Conservation (phyloP, 2,329 filamentous ascomycete genomes). For the Talaromyces pinophilus region DNA sequence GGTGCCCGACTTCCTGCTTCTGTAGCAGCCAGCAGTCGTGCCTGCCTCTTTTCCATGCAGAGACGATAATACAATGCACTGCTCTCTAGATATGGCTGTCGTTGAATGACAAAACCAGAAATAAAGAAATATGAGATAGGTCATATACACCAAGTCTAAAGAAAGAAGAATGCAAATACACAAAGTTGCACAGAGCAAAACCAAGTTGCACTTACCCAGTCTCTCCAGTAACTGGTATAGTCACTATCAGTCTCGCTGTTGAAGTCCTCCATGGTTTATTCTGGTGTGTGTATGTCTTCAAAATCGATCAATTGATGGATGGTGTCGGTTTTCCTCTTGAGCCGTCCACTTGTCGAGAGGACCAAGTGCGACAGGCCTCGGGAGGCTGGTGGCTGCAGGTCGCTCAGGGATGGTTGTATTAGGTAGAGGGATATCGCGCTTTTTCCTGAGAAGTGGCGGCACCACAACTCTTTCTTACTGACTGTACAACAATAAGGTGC, state of each 20-base stretch:
- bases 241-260: constrained; percentile 97
- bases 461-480: background rate
- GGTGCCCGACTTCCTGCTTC: constrained; percentile 5
- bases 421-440: background rate
- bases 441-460: background rate
- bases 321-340: background rate
- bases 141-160: background rate
- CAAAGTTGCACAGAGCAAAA: constrained; percentile 16
- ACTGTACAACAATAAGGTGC: background rate
- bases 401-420: background rate
- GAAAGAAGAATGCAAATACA: constrained; percentile 2
- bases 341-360: constrained; percentile 23
- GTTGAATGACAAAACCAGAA: background rate
- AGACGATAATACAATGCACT: background rate
- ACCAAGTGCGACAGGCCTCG: constrained; percentile 24
- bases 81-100: background rate
- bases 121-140: constrained; percentile 1
- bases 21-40: background rate
- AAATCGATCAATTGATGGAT: constrained; percentile 1
- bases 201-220: constrained; percentile 74
- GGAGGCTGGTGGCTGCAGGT: constrained; percentile 22
- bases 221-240: constrained; percentile 98
- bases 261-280: constrained; percentile 82
- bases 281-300: constrained; percentile 11
- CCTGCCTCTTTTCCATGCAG: background rate